Base-by-base conservation (phyloP, 1,284 basidiomycete genomes). In the Ceratobasidium sp. region DNA sequence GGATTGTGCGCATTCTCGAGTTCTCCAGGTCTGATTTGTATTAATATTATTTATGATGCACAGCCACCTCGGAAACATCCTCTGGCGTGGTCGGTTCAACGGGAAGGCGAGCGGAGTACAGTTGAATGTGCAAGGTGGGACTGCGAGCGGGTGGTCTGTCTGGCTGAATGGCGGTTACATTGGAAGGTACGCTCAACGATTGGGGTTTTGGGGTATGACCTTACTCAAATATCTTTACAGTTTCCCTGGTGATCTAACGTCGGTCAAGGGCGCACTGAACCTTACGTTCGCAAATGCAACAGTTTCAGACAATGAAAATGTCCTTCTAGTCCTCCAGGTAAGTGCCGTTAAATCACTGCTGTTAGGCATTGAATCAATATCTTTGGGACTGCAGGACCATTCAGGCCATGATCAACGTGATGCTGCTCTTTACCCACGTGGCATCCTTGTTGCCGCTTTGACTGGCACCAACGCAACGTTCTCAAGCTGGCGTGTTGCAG, bases 21-120 rank as follows among this genome's bases (percentile, higher is more conserved):
- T 37, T 26, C 23, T 45, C 17, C 23, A 23, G 23, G n/a, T n/a
- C n/a, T n/a, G n/a, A 17, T 56, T 7, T 60, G 33, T 33, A 56
- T 17, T 37, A 45, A 39, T 13, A 7, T 26, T 28, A 35, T 17
- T 26, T 66, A 2, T 23, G 28, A 37, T 39, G n/a, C n/a, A 20
- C 31, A 75, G 71, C 71, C 71, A 75, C 49, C 61, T 75, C 23
- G 76, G 76, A 23, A 77, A 77, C 54, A 80, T 81, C 53, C 60
- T 83, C 15, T 83, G 81, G 81, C 80, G 82, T 5, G 82, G 82
- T 20, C 77, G 77, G 23, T 83, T 83, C 56, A 61, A 60, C 17
- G 78, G 78, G 13, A 37, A 47, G 31, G 54, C 54, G n/a, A 66
- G 66, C 15, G 81, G 78, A 13, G 54, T 82, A 3, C 68, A 77